A percentile compares a stretch with the other conserved stretches of the same genome.
Conservation (phyloP, 345 rosid genomes). For the Durio zibethinus region DNA sequence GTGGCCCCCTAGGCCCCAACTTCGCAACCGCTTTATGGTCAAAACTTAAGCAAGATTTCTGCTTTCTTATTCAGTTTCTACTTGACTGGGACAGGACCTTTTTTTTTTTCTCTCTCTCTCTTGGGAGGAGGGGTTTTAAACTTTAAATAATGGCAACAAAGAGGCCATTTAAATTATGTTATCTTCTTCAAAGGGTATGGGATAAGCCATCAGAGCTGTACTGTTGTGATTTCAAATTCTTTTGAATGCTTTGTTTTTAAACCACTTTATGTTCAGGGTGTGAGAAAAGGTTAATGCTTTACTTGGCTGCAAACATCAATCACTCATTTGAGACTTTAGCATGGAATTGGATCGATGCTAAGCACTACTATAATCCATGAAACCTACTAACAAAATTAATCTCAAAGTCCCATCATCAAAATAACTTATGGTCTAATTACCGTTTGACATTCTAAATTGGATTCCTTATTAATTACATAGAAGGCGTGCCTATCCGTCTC, state of each 20-base stretch:
- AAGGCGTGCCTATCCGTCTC: background rate
- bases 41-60: background rate
- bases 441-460: background rate
- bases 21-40: background rate
- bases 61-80: background rate
- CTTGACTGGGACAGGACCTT: background rate
- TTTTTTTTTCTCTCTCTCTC: background rate
- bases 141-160: background rate
- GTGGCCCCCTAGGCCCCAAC: background rate
- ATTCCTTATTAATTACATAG: background rate
- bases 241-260: background rate
- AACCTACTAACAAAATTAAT: background rate
- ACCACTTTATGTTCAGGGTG: background rate
- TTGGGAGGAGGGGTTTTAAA: background rate
- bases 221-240: background rate
- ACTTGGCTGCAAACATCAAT: background rate
- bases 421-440: background rate
- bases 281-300: background rate
- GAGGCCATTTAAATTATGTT: background rate
- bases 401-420: background rate
- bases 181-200: background rate
- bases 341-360: background rate
- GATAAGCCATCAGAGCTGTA: too few species aligned
- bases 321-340: background rate
- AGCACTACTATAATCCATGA: background rate